phyloP scores from a whole-genome alignment of 2,329 filamentous ascomycete species.

The Sclerotinia sclerotiorum region DNA sequence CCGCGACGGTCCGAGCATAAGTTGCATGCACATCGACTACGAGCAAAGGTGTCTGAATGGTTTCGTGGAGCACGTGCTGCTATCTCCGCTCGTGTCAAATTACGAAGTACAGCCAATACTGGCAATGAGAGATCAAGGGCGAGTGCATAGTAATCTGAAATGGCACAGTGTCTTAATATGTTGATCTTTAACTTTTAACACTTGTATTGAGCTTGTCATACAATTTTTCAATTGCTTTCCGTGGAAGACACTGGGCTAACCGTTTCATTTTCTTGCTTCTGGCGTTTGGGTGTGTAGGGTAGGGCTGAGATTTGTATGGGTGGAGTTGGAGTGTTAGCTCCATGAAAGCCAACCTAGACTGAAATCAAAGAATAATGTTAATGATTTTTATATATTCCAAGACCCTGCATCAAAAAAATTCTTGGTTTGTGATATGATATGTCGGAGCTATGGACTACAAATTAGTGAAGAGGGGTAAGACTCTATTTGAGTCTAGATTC shows the following conservation, averaged over 20 bases:
- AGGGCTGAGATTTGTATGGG: not conserved
- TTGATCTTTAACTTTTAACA: not conserved
- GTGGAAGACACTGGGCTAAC: not conserved
- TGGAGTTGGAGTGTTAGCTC: not conserved
- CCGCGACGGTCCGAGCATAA: constrained; percentile 26
- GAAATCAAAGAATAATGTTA: constrained; percentile 9
- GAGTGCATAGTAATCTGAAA: constrained; percentile 6
- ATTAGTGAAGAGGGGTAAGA: not conserved
- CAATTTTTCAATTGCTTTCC: constrained; percentile 16
- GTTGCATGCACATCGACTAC: constrained; percentile 31
- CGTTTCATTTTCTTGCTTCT: not conserved
- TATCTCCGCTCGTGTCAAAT: constrained; percentile 33
- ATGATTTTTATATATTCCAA: not conserved
- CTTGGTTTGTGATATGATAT: not conserved
- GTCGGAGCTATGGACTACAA: not conserved
- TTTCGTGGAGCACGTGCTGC: constrained; percentile 34
- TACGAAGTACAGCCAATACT: constrained; percentile 24
- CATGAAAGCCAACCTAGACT: not conserved
- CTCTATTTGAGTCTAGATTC: too few species aligned
- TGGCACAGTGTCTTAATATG: constrained; percentile 7
- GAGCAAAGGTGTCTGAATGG: constrained; percentile 35
- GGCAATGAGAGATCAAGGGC: constrained; percentile 8
- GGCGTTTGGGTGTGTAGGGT: constrained; percentile 18
- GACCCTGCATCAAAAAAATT: not conserved
- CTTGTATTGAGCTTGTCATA: constrained; percentile 12